These are phyloP conservation scores for Puccinia novopanici DNA, from an alignment of 1,284 basidiomycete genomes.

Conservation along the genomic window DNA sequence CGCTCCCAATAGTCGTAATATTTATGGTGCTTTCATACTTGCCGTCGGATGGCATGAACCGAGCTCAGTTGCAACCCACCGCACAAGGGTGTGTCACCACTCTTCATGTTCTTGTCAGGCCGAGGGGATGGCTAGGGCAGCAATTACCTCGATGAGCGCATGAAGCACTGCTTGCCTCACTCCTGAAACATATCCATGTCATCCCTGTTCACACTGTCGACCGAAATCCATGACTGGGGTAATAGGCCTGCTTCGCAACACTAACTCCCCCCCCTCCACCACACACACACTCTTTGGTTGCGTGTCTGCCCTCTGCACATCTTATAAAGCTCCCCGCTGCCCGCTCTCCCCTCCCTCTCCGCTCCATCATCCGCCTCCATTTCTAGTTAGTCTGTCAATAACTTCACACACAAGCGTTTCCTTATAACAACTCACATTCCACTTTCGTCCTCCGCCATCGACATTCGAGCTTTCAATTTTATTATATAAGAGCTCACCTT, in stretches of 20 bases:
- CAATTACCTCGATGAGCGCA: neutral
- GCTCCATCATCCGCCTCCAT: neutral
- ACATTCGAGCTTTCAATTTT: neutral
- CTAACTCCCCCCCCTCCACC: neutral
- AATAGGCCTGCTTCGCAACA: neutral
- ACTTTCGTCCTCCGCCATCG: neutral
- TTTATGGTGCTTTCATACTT: too few species aligned
- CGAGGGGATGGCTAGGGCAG: neutral
- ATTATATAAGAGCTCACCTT: neutral
- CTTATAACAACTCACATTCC: neutral
- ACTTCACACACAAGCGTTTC: neutral
- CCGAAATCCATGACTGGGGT: neutral
- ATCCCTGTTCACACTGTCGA: constrained; percentile 4
- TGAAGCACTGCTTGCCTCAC: neutral
- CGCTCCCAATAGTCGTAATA: too few species aligned
- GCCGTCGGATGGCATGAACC: neutral
- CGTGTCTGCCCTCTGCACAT: neutral
- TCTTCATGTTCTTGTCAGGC: neutral
- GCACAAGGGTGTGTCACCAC: too few species aligned
- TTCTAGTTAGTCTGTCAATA: neutral
- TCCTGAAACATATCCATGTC: neutral
- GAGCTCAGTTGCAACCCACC: neutral
- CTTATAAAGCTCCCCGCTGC: neutral
- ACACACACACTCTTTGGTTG: too few species aligned
- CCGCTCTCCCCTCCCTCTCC: neutral